A percentile compares a stretch with the other conserved stretches of the same genome.
Conservation (phyloP, 2,329 filamentous ascomycete genomes). For the Ophiocordyceps camponoti-rufipedis region DNA sequence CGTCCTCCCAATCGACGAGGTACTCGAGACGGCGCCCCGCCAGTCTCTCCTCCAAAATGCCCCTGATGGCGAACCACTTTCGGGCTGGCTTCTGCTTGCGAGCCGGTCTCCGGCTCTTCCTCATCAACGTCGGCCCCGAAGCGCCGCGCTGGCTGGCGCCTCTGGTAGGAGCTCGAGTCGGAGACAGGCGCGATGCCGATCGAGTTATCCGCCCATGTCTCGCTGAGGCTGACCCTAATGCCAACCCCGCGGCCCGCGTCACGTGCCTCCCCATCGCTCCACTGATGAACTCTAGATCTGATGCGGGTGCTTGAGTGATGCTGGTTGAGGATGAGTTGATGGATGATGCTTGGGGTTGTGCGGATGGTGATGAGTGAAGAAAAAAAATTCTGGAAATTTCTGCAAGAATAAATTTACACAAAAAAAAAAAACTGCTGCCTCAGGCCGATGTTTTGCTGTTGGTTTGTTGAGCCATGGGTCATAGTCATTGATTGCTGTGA, state of each 20-base stretch:
- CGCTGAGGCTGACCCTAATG: neutral
- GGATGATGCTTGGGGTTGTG: no score
- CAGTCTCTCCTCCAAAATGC: conserved; percentile 16
- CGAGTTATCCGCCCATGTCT: neutral
- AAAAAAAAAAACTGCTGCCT: no score
- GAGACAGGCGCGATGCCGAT: neutral
- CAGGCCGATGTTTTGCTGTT: no score
- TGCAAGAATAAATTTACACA: no score
- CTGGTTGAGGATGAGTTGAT: neutral
- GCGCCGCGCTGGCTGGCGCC: conserved; percentile 1
- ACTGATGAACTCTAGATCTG: neutral
- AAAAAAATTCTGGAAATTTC: no score
- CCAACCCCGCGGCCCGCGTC: neutral
- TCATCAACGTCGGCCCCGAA: conserved; percentile 11
- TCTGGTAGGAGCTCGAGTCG: neutral
- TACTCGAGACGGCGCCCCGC: conserved; percentile 12
- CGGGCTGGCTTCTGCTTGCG: conserved; percentile 4
- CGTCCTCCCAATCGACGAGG: conserved; percentile 20
- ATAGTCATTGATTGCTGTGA: no score
- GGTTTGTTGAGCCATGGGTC: no score
- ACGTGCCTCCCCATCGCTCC: neutral
- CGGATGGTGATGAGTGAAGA: no score
- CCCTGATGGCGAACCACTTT: conserved; percentile 16
- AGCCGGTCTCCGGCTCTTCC: conserved; percentile 8
- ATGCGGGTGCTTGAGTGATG: neutral